Base-by-base conservation (phyloP, 768 basidiomycete genomes). In the Lactarius psammicola region DNA sequence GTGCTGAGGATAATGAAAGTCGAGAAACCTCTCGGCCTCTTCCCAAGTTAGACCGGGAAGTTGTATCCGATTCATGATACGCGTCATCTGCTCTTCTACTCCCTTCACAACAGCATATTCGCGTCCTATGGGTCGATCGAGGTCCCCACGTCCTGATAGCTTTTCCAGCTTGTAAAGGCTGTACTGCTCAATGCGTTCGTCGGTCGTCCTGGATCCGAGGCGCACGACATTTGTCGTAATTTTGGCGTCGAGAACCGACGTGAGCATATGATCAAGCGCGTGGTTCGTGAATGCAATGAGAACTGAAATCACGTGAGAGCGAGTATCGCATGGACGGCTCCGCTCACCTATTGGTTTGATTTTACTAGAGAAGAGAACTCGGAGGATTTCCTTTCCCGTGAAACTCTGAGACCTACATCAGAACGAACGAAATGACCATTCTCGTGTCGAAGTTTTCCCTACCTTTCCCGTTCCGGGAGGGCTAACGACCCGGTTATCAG, bases 381-480 rank as follows among this genome's bases (percentile, higher is more conserved):
- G 84, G 10, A 92, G 72, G 18, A 92, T 78, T 72, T 92, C 87
- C 5, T 86, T 81, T 1, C 86, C 88, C 3, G 87, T 88, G 69
- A 80, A 90, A 30, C 83, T 86, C 86, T 88, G 66, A 49, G 18
- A 55, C 23, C 31, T 30, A 65, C 11, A 26, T 62, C 18, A 44
- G 31, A 55, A 59, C 33, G 4, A 44, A 18, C 7, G n/a, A 40
- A 33, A 17, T 36, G 13, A 38, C n/a, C n/a, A 40, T 40, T 34
- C 34, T 34, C 34, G 11, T 20, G n/a, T 26, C n/a, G 1, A 26
- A 10, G 34, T 28, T 42, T 4, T 5, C 33, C 63, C 67, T 53
- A 87, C 87, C 81, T 90, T 90, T 67, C 90, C 90, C 0, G 90
- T 91, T 1, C 90, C 90, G 1, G 90, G 90, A 30, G 90, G 90